Evolutionary conservation across 306 rosid species (phyloP).

Genomic region (Adenanthera pavonina): DNA sequence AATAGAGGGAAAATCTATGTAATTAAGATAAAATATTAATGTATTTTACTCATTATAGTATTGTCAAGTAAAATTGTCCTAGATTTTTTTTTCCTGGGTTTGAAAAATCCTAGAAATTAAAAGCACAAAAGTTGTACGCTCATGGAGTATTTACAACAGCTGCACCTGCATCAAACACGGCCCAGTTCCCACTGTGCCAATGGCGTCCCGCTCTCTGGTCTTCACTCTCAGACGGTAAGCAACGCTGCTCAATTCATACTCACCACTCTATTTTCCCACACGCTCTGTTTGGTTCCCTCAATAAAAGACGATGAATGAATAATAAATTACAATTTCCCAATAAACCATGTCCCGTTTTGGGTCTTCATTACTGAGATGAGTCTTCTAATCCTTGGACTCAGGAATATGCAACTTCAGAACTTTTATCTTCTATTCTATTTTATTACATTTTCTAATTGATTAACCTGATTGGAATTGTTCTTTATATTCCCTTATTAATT

Average conservation of each 20-base stretch:
- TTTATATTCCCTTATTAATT: background rate
- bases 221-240: constrained; percentile 48
- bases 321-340: background rate
- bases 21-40: no score
- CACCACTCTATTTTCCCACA: background rate
- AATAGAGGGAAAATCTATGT: no score
- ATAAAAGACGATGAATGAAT: background rate
- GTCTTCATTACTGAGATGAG: background rate
- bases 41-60: no score
- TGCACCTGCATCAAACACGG: no score
- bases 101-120: no score
- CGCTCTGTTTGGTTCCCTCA: constrained; percentile 30
- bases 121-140: no score
- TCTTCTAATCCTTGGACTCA: background rate
- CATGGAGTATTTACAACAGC: no score
- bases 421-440: background rate
- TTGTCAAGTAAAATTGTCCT: no score
- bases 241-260: background rate
- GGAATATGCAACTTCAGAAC: constrained; percentile 10
- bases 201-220: constrained; percentile 4
- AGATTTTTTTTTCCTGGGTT: no score
- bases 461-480: constrained; percentile 1
- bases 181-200: background rate
- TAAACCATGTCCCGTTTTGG: background rate
- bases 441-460: constrained; percentile 20